phyloP scores from a whole-genome alignment of 2,329 filamentous ascomycete genomes.

The Myriosclerotinia scirpicola region DNA sequence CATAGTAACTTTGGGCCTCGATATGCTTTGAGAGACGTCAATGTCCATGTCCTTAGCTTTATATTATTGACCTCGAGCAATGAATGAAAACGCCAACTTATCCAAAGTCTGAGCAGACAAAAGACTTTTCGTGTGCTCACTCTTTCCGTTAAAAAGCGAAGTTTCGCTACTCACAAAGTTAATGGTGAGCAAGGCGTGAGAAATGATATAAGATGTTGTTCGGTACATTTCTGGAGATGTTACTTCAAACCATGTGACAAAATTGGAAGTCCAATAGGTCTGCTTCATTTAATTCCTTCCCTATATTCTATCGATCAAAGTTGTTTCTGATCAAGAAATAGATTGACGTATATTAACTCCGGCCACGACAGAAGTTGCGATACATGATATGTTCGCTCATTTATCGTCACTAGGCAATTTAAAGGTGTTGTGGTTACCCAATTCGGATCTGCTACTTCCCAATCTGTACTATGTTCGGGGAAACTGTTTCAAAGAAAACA shows the following conservation, averaged over 20 bases:
- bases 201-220: too few species aligned
- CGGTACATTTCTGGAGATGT: background rate
- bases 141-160: too few species aligned
- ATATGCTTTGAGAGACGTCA: too few species aligned
- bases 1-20: too few species aligned
- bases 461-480: background rate
- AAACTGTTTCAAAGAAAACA: background rate
- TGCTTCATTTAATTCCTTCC: background rate
- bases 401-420: background rate
- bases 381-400: background rate
- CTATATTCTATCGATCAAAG: background rate
- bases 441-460: background rate
- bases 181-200: too few species aligned
- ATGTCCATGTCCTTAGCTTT: too few species aligned
- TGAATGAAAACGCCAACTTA: too few species aligned
- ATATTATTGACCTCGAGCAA: too few species aligned
- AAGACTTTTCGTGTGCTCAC: too few species aligned
- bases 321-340: background rate
- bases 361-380: background rate
- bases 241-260: background rate
- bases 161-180: too few species aligned
- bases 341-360: background rate
- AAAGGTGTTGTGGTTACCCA: background rate
- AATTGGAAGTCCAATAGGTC: too few species aligned
- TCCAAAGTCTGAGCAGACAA: too few species aligned